Evolutionary conservation across 306 rosid species (phyloP), one percentile per base, ranked within the genome.

Genomic region (Rosa chinensis): DNA sequence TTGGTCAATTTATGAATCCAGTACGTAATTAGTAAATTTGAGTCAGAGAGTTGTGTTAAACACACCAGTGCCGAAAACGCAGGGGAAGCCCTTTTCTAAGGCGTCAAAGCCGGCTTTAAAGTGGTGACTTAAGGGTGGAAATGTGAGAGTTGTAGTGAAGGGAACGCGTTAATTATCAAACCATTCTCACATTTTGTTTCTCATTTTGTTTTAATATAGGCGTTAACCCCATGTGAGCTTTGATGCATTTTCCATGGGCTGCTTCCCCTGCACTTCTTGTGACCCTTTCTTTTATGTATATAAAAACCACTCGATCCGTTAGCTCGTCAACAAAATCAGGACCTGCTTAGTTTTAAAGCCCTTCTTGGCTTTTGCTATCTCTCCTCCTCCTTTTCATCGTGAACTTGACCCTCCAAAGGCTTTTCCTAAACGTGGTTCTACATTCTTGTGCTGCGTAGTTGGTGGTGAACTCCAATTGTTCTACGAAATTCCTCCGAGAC

Each of bases 161-260:
- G 59, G 58, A 69, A 86, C 89, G 92, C 86, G 79, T 87, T 76
- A 43, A n/a, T 80, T 21, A 35, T 18, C 52, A 62, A 63, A 23
- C 68, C n/a, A n/a, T n/a, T 9, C 11, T 20, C 37, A 28, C 43
- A 63, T 32, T 74, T 80, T 71, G n/a, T 75, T 44, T 76, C 37
- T 72, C 52, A n/a, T 10, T 43, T 47, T 67, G 11, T 52, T 61
- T 67, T 77, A 72, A 21, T 73, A 35, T 55, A 73, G 70, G 79
- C 73, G 86, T 82, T 81, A 62, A n/a, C 61, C 74, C 92, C 98
- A 93, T 93, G 99, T 93, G 98, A 93, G 86, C 87, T 64, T 76
- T 82, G 82, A 39, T 84, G 91, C 89, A 82, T 70, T 84, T 91
- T 88, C 87, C 93, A 82, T 83, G 89, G 79, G 13, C 45, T 80